Percentiles rank a stretch among this genome's conserved stretches.
Evolutionary conservation across 805 yeast species (phyloP).

Genomic region (Nakazawaea holstii): DNA sequence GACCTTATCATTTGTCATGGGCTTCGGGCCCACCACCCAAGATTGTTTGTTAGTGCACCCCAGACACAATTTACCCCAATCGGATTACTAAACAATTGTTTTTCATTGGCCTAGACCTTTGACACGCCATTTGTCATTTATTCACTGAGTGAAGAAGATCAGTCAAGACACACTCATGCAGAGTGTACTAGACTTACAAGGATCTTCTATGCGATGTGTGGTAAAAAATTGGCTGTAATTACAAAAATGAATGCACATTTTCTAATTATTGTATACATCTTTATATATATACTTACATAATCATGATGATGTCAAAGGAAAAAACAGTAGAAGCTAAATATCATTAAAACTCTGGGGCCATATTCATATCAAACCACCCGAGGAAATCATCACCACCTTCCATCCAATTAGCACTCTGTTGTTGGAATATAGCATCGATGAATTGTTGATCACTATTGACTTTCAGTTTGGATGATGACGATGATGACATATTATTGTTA

Average conservation of each 20-base stretch:
- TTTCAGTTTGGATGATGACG: background rate
- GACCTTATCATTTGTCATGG: background rate
- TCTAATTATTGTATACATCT: too few species aligned
- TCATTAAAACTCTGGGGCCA: conserved; percentile 55
- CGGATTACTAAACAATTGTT: background rate
- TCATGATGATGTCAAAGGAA: too few species aligned
- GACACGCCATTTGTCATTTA: background rate
- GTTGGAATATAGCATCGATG: conserved; percentile 60
- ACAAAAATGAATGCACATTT: too few species aligned
- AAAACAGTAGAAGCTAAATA: too few species aligned
- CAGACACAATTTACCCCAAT: too few species aligned
- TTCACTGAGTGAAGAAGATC: too few species aligned
- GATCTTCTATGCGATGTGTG: too few species aligned
- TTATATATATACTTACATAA: too few species aligned
- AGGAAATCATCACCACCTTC: conserved; percentile 82
- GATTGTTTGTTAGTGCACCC: too few species aligned
- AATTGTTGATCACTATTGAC: conserved; percentile 21
- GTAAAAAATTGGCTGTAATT: too few species aligned
- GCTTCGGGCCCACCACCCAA: background rate
- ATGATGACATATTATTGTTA: background rate
- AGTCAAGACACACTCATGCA: too few species aligned
- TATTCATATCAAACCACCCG: conserved; percentile 89
- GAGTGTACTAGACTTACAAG: too few species aligned
- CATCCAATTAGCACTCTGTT: conserved; percentile 82
- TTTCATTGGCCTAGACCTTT: background rate